A percentile compares a stretch with the other conserved stretches of the same genome.
Evolutionary conservation across 140 eudicot genomes (phyloP).

Genomic region (Cichorium intybus): DNA sequence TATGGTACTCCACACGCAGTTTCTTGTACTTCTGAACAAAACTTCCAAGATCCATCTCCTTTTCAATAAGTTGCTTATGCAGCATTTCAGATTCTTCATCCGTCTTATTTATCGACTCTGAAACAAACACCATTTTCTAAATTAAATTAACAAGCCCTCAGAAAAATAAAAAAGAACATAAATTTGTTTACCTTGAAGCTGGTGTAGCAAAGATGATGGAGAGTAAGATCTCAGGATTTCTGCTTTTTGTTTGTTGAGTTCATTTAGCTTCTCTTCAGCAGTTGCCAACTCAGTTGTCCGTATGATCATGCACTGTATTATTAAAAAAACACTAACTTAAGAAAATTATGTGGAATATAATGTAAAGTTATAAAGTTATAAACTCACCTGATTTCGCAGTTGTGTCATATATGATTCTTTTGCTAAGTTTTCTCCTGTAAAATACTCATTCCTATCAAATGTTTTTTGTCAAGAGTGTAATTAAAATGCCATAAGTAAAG

Average conservation of each 20-base stretch:
- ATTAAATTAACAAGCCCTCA: not conserved
- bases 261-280: constrained; percentile 80
- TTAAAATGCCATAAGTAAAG: no score
- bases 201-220: constrained; percentile 68
- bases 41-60: constrained; percentile 60
- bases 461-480: no score
- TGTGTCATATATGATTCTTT: constrained; percentile 81
- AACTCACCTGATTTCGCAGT: constrained; percentile 85
- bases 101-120: constrained; percentile 69
- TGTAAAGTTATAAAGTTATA: not conserved
- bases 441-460: constrained; percentile 3
- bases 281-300: constrained; percentile 87
- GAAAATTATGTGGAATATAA: not conserved
- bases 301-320: constrained; percentile 79
- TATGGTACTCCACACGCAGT: constrained; percentile 69
- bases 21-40: constrained; percentile 85
- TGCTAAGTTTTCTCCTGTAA: constrained; percentile 76
- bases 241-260: constrained; percentile 54
- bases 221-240: constrained; percentile 69
- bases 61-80: constrained; percentile 72
- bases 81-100: constrained; percentile 90
- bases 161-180: not conserved
- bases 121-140: not conserved
- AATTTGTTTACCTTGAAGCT: constrained; percentile 71
- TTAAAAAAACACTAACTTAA: not conserved